phyloP scores from a whole-genome alignment of 2,329 filamentous ascomycete genomes.

The Colletotrichum echinochloae region DNA sequence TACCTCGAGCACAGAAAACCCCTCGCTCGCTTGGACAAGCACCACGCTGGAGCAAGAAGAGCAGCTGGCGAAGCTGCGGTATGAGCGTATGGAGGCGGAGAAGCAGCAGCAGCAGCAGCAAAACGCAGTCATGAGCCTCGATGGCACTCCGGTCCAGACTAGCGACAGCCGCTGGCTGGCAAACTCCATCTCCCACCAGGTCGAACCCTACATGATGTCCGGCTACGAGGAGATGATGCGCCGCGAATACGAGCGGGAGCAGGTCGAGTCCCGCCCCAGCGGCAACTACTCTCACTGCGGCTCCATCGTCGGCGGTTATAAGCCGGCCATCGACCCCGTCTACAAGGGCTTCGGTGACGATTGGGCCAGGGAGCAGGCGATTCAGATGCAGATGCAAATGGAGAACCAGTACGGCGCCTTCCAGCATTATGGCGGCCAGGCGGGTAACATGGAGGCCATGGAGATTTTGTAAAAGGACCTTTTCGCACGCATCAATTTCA shows the following conservation, averaged over 20 bases:
- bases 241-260: conserved; percentile 67
- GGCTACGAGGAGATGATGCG: conserved; percentile 80
- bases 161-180: conserved; percentile 65
- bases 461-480: conserved; percentile 54
- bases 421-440: conserved; percentile 57
- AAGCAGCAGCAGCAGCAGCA: conserved; percentile 54
- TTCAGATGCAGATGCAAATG: conserved; percentile 68
- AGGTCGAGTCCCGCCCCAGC: conserved; percentile 50
- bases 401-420: conserved; percentile 76
- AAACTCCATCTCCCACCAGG: conserved; percentile 55
- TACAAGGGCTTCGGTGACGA: conserved; percentile 61
- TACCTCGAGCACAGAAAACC: conserved; percentile 65
- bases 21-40: conserved; percentile 64
- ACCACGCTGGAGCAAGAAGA: conserved; percentile 69
- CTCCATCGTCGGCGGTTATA: conserved; percentile 49
- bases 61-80: conserved; percentile 70
- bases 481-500: background rate
- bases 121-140: conserved; percentile 62
- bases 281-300: conserved; percentile 60
- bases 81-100: conserved; percentile 57
- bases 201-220: conserved; percentile 86
- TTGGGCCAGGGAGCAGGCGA: conserved; percentile 54
- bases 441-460: conserved; percentile 63
- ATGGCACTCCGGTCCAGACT: conserved; percentile 65
- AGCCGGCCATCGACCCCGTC: conserved; percentile 73